Conservation (phyloP, 345 rosid species). For the Rhizophora mangle region DNA sequence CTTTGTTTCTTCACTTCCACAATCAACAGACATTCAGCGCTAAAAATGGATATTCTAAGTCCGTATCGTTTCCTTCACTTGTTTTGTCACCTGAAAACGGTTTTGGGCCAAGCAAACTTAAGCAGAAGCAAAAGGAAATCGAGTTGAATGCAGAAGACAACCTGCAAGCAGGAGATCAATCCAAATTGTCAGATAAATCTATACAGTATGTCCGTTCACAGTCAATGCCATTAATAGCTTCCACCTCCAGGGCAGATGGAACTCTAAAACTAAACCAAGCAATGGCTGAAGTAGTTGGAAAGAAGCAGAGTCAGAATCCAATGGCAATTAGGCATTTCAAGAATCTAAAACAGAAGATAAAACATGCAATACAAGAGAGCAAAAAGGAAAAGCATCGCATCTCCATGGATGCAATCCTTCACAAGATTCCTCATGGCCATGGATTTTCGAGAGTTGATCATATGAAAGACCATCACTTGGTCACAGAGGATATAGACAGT, state of each 20-base stretch:
- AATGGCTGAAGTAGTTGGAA: conserved; percentile 31
- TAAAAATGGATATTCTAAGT: conserved; percentile 34
- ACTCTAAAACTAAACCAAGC: conserved; percentile 26
- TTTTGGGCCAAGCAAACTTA: conserved; percentile 11
- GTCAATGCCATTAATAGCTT: conserved; percentile 30
- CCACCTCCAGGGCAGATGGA: conserved; percentile 33
- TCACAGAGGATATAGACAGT: conserved; percentile 17
- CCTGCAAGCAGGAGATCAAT: conserved; percentile 2
- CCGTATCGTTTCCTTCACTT: conserved; percentile 43
- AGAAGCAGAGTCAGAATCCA: conserved; percentile 36
- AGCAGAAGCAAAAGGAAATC: conserved; percentile 10
- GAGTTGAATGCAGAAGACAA: conserved; percentile 8
- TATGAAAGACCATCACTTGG: conserved; percentile 23
- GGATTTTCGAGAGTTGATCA: conserved; percentile 45
- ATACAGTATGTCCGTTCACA: conserved; percentile 24
- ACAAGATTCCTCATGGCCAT: conserved; percentile 65
- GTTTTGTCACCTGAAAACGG: conserved; percentile 20
- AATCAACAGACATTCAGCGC: conserved; percentile 34
- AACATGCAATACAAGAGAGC: conserved; percentile 52
- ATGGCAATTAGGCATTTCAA: conserved; percentile 52
- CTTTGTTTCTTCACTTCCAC: conserved; percentile 40
- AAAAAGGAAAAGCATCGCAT: conserved; percentile 65
- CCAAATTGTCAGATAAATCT: conserved; percentile 6
- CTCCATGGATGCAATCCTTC: conserved; percentile 73
- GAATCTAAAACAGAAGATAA: conserved; percentile 67